A percentile compares a stretch with the other conserved stretches of the same genome.
Evolutionary conservation across 2,329 filamentous ascomycete species (phyloP).

Genomic region (Tolypocladium tundrense): DNA sequence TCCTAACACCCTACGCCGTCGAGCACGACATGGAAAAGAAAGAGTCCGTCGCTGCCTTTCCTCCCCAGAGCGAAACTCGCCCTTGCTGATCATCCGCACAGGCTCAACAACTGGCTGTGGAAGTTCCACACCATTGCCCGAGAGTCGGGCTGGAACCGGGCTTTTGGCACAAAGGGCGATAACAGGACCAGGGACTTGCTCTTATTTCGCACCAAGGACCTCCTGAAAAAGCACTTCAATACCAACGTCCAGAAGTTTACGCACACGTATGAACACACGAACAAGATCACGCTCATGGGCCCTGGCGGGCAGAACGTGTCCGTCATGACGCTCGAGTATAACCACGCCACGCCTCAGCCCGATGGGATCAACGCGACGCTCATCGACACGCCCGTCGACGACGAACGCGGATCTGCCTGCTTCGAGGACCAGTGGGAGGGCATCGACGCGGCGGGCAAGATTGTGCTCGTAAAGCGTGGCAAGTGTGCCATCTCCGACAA

Average conservation of each 20-base stretch:
- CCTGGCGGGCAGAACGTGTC: conserved; percentile 33
- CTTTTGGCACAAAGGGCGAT: conserved; percentile 47
- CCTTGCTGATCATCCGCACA: too few relatives aligned
- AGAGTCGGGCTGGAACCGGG: too few relatives aligned
- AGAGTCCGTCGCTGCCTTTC: too few relatives aligned
- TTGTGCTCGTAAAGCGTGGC: conserved; percentile 34
- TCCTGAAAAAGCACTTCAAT: conserved; percentile 29
- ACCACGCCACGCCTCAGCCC: conserved; percentile 30
- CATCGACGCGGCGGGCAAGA: conserved; percentile 29
- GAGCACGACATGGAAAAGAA: too few relatives aligned
- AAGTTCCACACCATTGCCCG: too few relatives aligned
- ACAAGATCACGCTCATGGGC: conserved; percentile 30
- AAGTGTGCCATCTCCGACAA: conserved; percentile 30
- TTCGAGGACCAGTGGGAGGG: conserved; percentile 29
- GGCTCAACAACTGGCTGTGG: too few relatives aligned
- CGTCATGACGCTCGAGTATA: conserved; percentile 34
- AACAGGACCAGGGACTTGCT: conserved; percentile 47
- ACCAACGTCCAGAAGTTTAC: conserved; percentile 36
- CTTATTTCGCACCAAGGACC: conserved; percentile 30
- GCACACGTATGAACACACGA: conserved; percentile 32
- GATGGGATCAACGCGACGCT: conserved; percentile 22
- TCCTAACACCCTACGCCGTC: too few relatives aligned
- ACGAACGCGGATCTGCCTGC: conserved; percentile 25
- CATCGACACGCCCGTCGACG: conserved; percentile 24
- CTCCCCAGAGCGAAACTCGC: too few relatives aligned